Evolutionary conservation across 169 alveolate genomes (phyloP), one percentile per base, ranked within the genome.

Genomic region (Haemoproteus tartakovskyi): DNA sequence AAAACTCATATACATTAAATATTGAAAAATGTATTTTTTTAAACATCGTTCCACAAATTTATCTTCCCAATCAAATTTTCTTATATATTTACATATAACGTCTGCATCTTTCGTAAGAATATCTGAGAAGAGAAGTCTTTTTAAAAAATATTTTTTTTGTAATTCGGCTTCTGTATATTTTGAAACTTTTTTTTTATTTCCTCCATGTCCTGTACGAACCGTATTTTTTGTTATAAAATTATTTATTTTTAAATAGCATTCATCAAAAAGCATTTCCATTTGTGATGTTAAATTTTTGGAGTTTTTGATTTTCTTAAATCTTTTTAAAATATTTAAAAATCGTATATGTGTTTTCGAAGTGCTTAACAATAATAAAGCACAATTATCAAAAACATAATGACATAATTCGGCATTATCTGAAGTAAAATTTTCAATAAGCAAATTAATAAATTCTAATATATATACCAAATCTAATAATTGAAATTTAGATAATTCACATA

Each of bases 271-370:
- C 2, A 51, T n/a, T 51, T 64, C 81, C n/a, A 51, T 40, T 0
- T 56, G 41, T 0, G 56, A 8, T 37, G 81, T 12, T 38, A 64
- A 38, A 50, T 50, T 64, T 56, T 45, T 43, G 0, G 81, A 18
- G 22, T 57, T 64, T 37, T 64, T 64, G 5, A 64, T 64, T 52
- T 64, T 64, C 54, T 64, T 64, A 18, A 64, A 37, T 37, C 54
- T 64, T 18, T 64, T 38, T 8, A 64, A 64, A 4, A 64, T 9
- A 52, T 50, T 51, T 64, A 64, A 51, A 22, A 64, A 64, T 3
- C 81, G 67, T 26, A 64, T 64, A 43, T 64, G 81, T 51, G 81
- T 64, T 22, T 54, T 64, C 2, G 70, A 40, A 56, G 50, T 64
- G 27, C 29, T 64, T 51, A 64, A 14, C 11, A 64, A 19, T 8